Conservation (phyloP, 1,284 basidiomycete species). For the Tausonia pullulans region DNA sequence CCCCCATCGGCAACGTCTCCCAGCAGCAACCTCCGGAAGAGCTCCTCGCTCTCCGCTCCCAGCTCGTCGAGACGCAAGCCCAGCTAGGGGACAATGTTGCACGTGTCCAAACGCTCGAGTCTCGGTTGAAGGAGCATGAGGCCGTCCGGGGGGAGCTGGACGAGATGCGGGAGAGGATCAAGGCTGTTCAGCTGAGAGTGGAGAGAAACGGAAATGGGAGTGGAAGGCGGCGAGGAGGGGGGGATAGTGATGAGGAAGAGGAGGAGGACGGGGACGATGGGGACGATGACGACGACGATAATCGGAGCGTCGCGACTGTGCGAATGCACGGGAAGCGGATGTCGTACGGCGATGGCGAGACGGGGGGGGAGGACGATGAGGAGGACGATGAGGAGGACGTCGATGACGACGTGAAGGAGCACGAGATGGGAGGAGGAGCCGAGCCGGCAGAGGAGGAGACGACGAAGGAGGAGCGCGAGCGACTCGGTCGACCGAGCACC, state of each 20-base stretch:
- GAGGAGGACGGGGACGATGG: conserved; percentile 45
- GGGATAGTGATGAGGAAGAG: conserved; percentile 36
- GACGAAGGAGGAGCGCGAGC: conserved; percentile 38
- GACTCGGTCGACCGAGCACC: conserved; percentile 50
- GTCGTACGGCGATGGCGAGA: background rate
- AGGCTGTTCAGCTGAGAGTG: conserved; percentile 39
- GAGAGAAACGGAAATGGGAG: conserved; percentile 20
- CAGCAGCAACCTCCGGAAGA: conserved; percentile 26
- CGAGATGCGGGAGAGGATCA: conserved; percentile 57
- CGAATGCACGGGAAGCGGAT: conserved; percentile 38
- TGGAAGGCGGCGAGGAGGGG: conserved; percentile 26
- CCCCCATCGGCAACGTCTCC: background rate
- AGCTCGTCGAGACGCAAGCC: conserved; percentile 74
- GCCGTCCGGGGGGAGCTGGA: conserved; percentile 69
- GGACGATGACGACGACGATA: conserved; percentile 42
- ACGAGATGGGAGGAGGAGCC: conserved; percentile 18
- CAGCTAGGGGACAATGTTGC: conserved; percentile 70
- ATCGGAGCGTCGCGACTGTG: conserved; percentile 30
- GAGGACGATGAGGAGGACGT: conserved; percentile 37
- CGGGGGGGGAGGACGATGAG: background rate
- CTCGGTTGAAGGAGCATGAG: conserved; percentile 70
- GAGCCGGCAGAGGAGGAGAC: conserved; percentile 15
- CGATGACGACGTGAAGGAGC: conserved; percentile 23
- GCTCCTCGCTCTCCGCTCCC: conserved; percentile 60
- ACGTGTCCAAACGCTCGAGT: conserved; percentile 72